Evolutionary conservation across 202 grass and related monocot species (phyloP).

Genomic region (Eragrostis tef): DNA sequence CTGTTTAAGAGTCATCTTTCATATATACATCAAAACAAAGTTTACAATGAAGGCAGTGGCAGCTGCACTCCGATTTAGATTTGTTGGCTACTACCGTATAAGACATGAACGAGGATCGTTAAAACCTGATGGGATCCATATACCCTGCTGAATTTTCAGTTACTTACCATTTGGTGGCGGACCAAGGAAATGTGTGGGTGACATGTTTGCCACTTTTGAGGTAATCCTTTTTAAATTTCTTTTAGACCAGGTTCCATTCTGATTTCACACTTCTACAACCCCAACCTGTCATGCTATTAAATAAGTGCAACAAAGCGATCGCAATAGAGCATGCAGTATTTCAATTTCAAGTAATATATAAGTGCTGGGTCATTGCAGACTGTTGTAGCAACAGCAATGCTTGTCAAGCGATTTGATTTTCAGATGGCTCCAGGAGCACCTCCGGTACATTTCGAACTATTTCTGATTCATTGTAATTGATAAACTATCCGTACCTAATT

Average conservation of each 20-base stretch:
- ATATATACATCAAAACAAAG: conserved; percentile 30
- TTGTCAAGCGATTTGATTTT: conserved; percentile 91
- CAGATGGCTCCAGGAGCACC: conserved; percentile 84
- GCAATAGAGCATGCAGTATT: conserved; percentile 24
- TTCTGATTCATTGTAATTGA: conserved; percentile 25
- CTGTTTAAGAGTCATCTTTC: not conserved
- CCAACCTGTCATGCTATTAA: conserved; percentile 9
- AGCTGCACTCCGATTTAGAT: conserved; percentile 24
- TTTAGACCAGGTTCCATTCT: not conserved
- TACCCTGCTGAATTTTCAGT: conserved; percentile 67
- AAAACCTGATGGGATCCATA: conserved; percentile 25
- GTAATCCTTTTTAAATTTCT: conserved; percentile 53
- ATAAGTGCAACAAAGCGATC: conserved; percentile 14
- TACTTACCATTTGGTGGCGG: conserved; percentile 97
- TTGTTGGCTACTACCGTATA: not conserved
- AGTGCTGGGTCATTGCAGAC: conserved; percentile 53
- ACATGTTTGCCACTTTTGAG: conserved; percentile 99
- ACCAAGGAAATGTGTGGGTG: conserved; percentile 93
- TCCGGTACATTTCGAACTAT: conserved; percentile 58
- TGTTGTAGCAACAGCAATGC: conserved; percentile 90
- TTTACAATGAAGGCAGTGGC: not conserved
- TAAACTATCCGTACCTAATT: not conserved
- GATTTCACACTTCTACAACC: conserved; percentile 11
- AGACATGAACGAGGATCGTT: conserved; percentile 2
- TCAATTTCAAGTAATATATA: conserved; percentile 18